Evolutionary conservation across 306 rosid species (phyloP).

Genomic region (Prunus campanulata): DNA sequence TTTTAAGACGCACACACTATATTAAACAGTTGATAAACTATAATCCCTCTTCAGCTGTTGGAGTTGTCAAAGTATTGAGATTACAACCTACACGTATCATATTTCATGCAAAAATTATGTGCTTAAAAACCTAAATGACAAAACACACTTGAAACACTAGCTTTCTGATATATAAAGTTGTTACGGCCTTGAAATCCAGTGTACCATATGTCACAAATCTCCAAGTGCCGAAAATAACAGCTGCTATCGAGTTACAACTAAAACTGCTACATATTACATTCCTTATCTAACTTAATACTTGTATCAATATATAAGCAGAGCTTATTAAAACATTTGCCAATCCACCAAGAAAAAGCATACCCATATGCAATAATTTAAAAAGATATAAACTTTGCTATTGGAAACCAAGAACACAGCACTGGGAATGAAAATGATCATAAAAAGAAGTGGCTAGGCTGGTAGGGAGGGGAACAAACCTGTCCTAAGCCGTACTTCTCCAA

Average conservation of each 20-base stretch:
- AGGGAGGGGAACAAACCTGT: conserved; percentile 40
- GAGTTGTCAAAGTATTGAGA: not conserved
- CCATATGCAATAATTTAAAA: not conserved
- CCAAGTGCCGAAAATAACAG: not conserved
- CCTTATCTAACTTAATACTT: not conserved
- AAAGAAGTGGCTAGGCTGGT: not conserved
- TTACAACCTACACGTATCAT: not conserved
- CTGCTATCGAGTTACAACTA: not conserved
- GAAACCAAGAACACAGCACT: not conserved
- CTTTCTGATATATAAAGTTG: not conserved
- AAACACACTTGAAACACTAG: not conserved
- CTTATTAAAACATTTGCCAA: not conserved
- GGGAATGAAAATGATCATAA: not conserved
- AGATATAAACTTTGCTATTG: not conserved
- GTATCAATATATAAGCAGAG: not conserved
- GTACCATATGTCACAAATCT: not conserved
- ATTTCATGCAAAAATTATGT: too few relatives aligned
- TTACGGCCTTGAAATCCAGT: not conserved
- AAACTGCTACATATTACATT: not conserved
- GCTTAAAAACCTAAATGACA: not conserved
- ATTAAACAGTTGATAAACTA: not conserved
- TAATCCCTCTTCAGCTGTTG: not conserved
- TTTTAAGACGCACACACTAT: not conserved
- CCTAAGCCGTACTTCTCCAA: conserved; percentile 51
- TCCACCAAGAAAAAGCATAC: not conserved